A percentile compares a stretch with the other conserved stretches of the same genome.
These are phyloP conservation scores for Neophaeococcomyces mojaviensis DNA, from an alignment of 2,329 filamentous ascomycete genomes.

Conservation along the genomic window DNA sequence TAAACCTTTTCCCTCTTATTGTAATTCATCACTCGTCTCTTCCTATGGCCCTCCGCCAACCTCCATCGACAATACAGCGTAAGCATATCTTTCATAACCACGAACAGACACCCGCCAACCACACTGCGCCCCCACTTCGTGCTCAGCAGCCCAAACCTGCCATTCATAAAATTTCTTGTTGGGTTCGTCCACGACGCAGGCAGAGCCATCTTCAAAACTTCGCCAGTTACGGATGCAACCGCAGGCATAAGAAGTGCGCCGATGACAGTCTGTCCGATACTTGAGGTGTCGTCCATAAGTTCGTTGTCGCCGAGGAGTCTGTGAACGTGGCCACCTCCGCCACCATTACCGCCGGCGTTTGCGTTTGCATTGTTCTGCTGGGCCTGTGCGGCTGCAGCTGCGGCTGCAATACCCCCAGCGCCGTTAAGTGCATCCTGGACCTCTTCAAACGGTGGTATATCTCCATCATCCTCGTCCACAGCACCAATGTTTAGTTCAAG, in stretches of 20 bases:
- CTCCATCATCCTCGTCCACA: conserved; percentile 35
- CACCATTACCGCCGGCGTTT: conserved; percentile 23
- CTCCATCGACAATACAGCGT: conserved; percentile 51
- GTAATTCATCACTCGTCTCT: conserved; percentile 41
- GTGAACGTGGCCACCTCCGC: conserved; percentile 22
- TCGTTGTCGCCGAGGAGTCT: conserved; percentile 33
- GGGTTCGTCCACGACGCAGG: conserved; percentile 60
- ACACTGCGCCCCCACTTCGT: conserved; percentile 83
- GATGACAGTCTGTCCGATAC: conserved; percentile 53
- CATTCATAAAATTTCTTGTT: conserved; percentile 30
- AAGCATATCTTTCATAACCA: conserved; percentile 68
- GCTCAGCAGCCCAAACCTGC: conserved; percentile 63
- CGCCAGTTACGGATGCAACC: conserved; percentile 71
- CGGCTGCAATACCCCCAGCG: conserved; percentile 17
- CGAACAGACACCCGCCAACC: conserved; percentile 78
- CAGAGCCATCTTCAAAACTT: conserved; percentile 60
- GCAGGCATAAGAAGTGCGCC: conserved; percentile 73
- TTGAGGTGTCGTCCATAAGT: conserved; percentile 46
- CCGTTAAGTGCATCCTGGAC: not conserved
- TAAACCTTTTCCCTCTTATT: conserved; percentile 35
- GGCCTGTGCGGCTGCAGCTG: conserved; percentile 24
- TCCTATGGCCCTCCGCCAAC: conserved; percentile 39
- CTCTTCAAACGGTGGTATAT: no score
- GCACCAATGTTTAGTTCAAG: conserved; percentile 46
- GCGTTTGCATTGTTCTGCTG: conserved; percentile 25